Evolutionary conservation across 2,329 filamentous ascomycete species (phyloP), one percentile per base, ranked within the genome.

Genomic region (Aspergillus sp.): DNA sequence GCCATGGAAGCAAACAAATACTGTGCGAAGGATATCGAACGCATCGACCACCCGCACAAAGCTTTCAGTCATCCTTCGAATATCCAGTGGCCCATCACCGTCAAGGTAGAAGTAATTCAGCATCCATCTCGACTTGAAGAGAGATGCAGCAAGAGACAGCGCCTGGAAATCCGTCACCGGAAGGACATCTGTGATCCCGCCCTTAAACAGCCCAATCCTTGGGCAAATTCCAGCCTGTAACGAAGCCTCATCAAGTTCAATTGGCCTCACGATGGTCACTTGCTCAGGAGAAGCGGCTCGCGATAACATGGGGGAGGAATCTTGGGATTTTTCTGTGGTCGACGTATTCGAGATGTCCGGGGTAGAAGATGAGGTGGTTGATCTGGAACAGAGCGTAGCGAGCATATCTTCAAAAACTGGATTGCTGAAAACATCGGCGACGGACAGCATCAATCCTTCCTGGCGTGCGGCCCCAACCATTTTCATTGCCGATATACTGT

Each of bases 21-120:
- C 81, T 0, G 85, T 88, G 4, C 85, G 81, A 2, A 88, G 72
- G 20, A 88, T 84, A 59, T 88, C 84, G 63, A 87, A 85, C 6
- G 75, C 75, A 2, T 77, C 69, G 1, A 88, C 80, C 3, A 88
- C 78, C 31, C 82, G 67, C 49, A 73, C 57, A 50, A 72, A 74
- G 48, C 70, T 71, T 34, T 72, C 67, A 21, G 70, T 66, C 1
- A 74, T 61, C 29, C 79, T 71, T 20, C 86, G 74, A 11, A 76
- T 75, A 10, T 74, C 67, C 13, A 75, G 62, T 47, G 86, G 55
- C 5, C 70, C 70, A 21, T 61, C 66, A 0, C 74, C 76, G 20
- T 82, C 77, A 49, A 88, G 80, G 67, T 83, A 83, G 66, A 88
- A 82, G 62, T 89, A 40, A 65, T 64, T 76, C 58, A 36, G 64